These are phyloP conservation scores for Hsuehochloa calcarea DNA, from an alignment of 176 grass and related monocot species.

Conservation along the genomic window DNA sequence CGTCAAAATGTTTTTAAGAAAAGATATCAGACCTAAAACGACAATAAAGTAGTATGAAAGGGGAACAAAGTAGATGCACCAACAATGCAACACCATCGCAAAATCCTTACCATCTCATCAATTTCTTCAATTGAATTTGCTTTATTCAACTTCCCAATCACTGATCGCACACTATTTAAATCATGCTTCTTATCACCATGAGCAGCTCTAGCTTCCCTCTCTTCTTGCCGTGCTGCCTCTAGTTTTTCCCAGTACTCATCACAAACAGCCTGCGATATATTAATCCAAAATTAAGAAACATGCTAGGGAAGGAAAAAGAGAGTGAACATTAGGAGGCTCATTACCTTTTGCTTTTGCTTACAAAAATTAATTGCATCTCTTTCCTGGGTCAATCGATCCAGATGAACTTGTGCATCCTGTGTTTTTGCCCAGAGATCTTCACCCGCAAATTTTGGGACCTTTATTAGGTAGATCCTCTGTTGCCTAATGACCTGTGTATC, in stretches of 20 bases:
- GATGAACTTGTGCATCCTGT: slow-evolving; percentile 52
- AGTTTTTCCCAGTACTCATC: slow-evolving; percentile 48
- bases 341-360: slow-evolving; percentile 77
- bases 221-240: slow-evolving; percentile 56
- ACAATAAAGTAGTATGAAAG: background rate
- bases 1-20: slow-evolving; percentile 2
- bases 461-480: slow-evolving; percentile 48
- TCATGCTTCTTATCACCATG: slow-evolving; percentile 60
- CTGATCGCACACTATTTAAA: slow-evolving; percentile 58
- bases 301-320: slow-evolving; percentile 5
- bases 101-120: slow-evolving; percentile 66
- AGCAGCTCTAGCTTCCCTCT: slow-evolving; percentile 60
- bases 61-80: background rate
- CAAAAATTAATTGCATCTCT: slow-evolving; percentile 68
- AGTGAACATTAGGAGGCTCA: background rate
- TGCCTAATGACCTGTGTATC: slow-evolving; percentile 30
- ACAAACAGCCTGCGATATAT: slow-evolving; percentile 51
- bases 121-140: slow-evolving; percentile 92
- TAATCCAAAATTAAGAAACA: slow-evolving; percentile 27
- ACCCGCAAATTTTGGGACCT: slow-evolving; percentile 58
- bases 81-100: background rate
- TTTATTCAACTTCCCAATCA: slow-evolving; percentile 76
- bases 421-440: slow-evolving; percentile 65
- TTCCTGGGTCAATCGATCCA: slow-evolving; percentile 65
- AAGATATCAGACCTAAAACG: slow-evolving; percentile 9